phyloP scores from a whole-genome alignment of 2,329 filamentous ascomycete species.

The Sphaerostilbella broomeana region DNA sequence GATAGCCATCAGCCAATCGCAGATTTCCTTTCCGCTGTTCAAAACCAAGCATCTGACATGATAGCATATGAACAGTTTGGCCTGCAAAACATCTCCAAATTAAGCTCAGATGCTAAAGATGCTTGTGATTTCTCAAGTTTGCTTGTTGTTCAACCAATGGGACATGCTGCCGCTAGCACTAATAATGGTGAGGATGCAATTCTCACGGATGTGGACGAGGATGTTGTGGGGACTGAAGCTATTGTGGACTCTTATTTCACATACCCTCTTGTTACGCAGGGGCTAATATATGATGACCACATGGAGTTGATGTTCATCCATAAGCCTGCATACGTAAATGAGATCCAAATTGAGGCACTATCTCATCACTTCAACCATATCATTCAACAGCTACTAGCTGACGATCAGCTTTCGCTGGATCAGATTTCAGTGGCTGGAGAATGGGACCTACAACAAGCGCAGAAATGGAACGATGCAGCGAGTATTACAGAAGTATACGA shows the following conservation, averaged over 20 bases:
- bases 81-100: too few relatives aligned
- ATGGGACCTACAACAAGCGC: constrained; percentile 8
- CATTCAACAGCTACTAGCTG: constrained; percentile 11
- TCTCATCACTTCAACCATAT: constrained; percentile 14
- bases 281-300: constrained; percentile 1
- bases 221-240: neutral
- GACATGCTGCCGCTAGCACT: neutral
- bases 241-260: constrained; percentile 13
- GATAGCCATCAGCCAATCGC: too few relatives aligned
- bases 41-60: too few relatives aligned
- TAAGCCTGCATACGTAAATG: constrained; percentile 4
- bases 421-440: neutral
- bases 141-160: constrained; percentile 4
- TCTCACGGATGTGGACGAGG: neutral
- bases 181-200: constrained; percentile 1
- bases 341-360: constrained; percentile 5
- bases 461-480: constrained; percentile 6
- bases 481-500: too few relatives aligned
- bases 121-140: too few relatives aligned
- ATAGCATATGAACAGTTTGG: too few relatives aligned
- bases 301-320: constrained; percentile 10
- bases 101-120: too few relatives aligned
- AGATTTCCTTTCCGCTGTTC: too few relatives aligned
- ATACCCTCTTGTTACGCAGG: constrained; percentile 15
- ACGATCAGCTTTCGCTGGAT: neutral